phyloP scores from a whole-genome alignment of 345 rosid species.

The Psidium guajava region DNA sequence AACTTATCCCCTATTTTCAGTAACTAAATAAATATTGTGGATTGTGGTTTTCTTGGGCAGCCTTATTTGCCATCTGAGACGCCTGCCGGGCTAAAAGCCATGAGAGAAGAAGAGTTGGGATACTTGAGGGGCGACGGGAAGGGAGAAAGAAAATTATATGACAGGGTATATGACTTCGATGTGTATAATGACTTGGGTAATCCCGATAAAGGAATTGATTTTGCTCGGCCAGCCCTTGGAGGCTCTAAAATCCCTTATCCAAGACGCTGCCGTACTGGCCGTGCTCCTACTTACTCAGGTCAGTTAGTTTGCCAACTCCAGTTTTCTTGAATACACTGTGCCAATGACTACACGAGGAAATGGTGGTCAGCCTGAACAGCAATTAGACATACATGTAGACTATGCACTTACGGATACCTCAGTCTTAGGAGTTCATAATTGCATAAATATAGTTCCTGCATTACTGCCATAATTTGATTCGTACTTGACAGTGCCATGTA shows the following conservation, averaged over 20 bases:
- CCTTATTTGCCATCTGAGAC: conserved; percentile 83
- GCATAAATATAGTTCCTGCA: neutral
- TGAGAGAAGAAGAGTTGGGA: conserved; percentile 65
- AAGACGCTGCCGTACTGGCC: conserved; percentile 92
- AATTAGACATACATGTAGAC: neutral
- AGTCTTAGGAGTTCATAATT: neutral
- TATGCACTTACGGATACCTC: neutral
- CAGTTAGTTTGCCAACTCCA: neutral
- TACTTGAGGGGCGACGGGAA: conserved; percentile 55
- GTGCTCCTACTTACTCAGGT: conserved; percentile 52
- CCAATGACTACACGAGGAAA: neutral
- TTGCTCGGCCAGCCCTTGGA: conserved; percentile 61
- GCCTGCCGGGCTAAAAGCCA: conserved; percentile 54
- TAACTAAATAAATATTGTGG: neutral
- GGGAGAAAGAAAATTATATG: conserved; percentile 71
- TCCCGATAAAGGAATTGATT: conserved; percentile 60
- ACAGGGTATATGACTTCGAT: conserved; percentile 72
- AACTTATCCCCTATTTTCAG: neutral
- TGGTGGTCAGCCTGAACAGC: neutral
- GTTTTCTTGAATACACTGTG: neutral
- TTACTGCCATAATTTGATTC: neutral
- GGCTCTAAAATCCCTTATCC: conserved; percentile 68
- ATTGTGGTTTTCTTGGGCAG: conserved; percentile 27
- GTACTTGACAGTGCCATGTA: neutral
- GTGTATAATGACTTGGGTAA: conserved; percentile 92